Evolutionary conservation across 805 yeast species (phyloP).

Genomic region (Hermanozyma aechmeae): DNA sequence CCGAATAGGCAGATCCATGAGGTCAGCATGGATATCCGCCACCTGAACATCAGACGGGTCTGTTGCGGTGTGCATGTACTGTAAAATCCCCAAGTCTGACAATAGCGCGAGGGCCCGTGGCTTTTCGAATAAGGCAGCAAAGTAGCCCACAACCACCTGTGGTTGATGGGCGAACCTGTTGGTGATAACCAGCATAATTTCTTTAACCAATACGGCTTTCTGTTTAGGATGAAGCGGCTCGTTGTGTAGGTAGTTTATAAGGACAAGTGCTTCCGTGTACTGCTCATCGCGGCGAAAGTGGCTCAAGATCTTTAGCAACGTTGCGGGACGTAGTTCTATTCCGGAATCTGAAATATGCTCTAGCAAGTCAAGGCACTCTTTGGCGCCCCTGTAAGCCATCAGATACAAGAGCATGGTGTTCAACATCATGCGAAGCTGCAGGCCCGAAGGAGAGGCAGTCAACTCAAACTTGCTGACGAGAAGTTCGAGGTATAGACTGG

Average conservation of each 20-base stretch:
- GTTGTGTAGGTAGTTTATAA: conserved; percentile 23
- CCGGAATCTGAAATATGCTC: conserved; percentile 20
- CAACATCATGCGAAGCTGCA: conserved; percentile 15
- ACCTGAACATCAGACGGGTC: no score
- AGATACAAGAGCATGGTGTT: conserved; percentile 20
- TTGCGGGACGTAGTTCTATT: conserved; percentile 14
- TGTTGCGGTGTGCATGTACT: conserved; percentile 16
- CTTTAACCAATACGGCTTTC: conserved; percentile 14
- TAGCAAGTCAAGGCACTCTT: conserved; percentile 21
- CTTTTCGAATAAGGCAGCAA: conserved; percentile 16
- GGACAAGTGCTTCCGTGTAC: conserved; percentile 23
- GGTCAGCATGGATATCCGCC: conserved; percentile 20
- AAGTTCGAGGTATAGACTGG: conserved; percentile 26
- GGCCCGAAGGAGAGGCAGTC: conserved; percentile 2
- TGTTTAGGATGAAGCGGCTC: conserved; percentile 10
- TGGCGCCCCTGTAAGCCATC: conserved; percentile 29
- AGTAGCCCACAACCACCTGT: conserved; percentile 27
- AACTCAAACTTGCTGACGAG: conserved; percentile 28
- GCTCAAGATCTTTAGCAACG: conserved; percentile 19
- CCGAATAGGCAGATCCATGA: conserved; percentile 13
- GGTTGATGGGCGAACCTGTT: conserved; percentile 22
- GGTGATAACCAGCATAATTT: conserved; percentile 22
- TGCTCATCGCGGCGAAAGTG: conserved; percentile 18
- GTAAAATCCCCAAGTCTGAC: conserved; percentile 18
- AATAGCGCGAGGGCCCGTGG: no score